phyloP scores from a whole-genome alignment of 345 rosid species.

The Excoecaria cochinchinensis region DNA sequence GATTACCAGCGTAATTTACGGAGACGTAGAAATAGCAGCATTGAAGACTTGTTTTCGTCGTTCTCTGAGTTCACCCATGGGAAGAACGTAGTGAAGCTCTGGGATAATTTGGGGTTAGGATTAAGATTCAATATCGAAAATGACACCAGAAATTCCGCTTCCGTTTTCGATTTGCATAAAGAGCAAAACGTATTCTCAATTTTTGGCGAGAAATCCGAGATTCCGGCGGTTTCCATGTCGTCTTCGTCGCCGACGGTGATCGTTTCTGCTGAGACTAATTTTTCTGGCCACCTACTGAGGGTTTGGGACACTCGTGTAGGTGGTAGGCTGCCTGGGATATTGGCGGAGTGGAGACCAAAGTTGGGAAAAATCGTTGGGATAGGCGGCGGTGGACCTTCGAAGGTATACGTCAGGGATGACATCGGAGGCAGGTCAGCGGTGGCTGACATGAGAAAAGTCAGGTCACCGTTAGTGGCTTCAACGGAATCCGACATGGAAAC shows the following conservation, averaged over 20 bases:
- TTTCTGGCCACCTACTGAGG: slow-evolving; percentile 29
- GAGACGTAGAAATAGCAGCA: slow-evolving; percentile 43
- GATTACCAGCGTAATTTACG: slow-evolving; percentile 24
- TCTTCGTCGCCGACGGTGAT: slow-evolving; percentile 41
- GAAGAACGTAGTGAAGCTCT: slow-evolving; percentile 56
- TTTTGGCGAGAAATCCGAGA: slow-evolving; percentile 16
- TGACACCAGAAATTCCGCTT: slow-evolving; percentile 3
- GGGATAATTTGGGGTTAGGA: slow-evolving; percentile 51
- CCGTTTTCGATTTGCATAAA: slow-evolving; percentile 17
- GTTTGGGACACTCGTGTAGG: slow-evolving; percentile 68
- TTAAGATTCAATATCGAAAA: slow-evolving; percentile 28
- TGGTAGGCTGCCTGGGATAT: slow-evolving; percentile 44
- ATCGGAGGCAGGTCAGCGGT: slow-evolving; percentile 33
- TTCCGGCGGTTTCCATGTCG: slow-evolving; percentile 22
- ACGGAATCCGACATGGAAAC: slow-evolving; percentile 42
- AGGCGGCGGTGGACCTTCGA: slow-evolving; percentile 32
- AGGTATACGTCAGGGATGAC: slow-evolving; percentile 49
- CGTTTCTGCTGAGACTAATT: slow-evolving; percentile 36
- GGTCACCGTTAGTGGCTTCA: slow-evolving; percentile 41
- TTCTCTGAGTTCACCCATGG: slow-evolving; percentile 43
- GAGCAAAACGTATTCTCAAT: slow-evolving; percentile 18
- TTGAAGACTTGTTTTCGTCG: slow-evolving; percentile 43
- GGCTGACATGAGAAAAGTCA: slow-evolving; percentile 58
- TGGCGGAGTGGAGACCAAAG: slow-evolving; percentile 62
- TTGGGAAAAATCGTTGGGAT: slow-evolving; percentile 37